Base-by-base conservation (phyloP, 2,329 filamentous ascomycete species). In the Falciphora oryzae region DNA sequence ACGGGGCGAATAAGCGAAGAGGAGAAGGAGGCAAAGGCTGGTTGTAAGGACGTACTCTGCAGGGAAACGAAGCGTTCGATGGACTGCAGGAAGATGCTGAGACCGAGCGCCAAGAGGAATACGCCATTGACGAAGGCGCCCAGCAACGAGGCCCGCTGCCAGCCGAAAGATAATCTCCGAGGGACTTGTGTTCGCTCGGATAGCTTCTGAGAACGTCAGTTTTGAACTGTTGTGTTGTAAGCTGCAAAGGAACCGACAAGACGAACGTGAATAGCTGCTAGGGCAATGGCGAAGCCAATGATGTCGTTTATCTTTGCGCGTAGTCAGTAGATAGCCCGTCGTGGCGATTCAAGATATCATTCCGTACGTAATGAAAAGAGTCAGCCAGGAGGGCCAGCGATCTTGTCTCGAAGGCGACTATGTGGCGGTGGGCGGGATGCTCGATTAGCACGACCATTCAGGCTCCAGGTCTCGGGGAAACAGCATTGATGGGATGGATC, bases 101-200 rank as follows among this genome's bases (percentile, higher is more conserved):
- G 75, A 1, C 89, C 89, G 2, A 93, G 77, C 0, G 88, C 89
- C 22, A 92, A 75, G 1, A 93, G 80, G 65, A 93, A 90, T 1
- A 88, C 86, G 18, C 90, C 90, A 70, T 93, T 93, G 81, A 93
- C 93, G 74, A 93, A 93, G 28, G 89, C 89, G 6, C 90, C 90
- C 0, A 93, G 79, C 1, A 92, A 74, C n/a, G 85, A 83, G 22
- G 89, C 89, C 38, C 90, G 83, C 65, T 90, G 87, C 89, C 89
- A 93, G n/a, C 90, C 90, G 69, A 90, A 93, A 0, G 89, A 85
- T 22, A 90, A 62, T 79, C 79, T 66, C 83, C 79, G 0, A 88
- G 88, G 1, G 83, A 83, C 6, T 83, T 75, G 59, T 78, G 13
- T 56, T 77, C 57, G 77, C 67, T 89, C 82, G 27, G 87, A 81